Evolutionary conservation across 495 filamentous ascomycete genomes (phyloP).

Genomic region (Aspergillus sclerotioniger): DNA sequence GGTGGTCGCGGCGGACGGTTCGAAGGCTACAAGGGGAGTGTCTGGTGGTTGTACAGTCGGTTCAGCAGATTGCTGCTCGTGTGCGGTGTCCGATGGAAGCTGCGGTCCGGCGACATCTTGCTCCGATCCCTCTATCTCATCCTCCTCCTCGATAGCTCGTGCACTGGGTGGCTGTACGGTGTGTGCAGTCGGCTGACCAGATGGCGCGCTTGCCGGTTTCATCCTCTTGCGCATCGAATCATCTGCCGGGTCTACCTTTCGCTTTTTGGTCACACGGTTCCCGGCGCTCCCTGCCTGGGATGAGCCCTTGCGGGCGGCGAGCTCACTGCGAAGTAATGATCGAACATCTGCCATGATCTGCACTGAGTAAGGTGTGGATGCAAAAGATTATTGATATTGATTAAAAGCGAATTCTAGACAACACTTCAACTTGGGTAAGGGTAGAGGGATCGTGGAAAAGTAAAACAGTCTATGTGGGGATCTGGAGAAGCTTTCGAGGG

Average conservation of each 20-base stretch:
- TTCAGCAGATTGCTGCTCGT: slow-evolving; percentile 15
- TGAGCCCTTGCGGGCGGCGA: slow-evolving; percentile 69
- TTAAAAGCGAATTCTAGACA: neutral
- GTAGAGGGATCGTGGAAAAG: slow-evolving; percentile 7
- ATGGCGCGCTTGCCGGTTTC: slow-evolving; percentile 31
- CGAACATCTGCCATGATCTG: slow-evolving; percentile 77
- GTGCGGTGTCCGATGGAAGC: slow-evolving; percentile 19
- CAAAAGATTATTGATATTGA: neutral
- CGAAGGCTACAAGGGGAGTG: slow-evolving; percentile 14
- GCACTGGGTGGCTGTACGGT: slow-evolving; percentile 26
- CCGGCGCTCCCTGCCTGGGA: slow-evolving; percentile 35
- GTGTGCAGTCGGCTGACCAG: slow-evolving; percentile 26
- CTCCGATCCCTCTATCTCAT: slow-evolving; percentile 29
- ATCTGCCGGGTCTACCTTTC: slow-evolving; percentile 53
- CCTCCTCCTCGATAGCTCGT: slow-evolving; percentile 21
- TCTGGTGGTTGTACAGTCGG: slow-evolving; percentile 14
- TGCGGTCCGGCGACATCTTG: slow-evolving; percentile 34
- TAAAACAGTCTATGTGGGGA: slow-evolving; percentile 21
- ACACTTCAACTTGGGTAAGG: neutral
- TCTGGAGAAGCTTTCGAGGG: slow-evolving; percentile 21
- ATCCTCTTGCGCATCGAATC: slow-evolving; percentile 49
- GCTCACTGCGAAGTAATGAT: slow-evolving; percentile 76
- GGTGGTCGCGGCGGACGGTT: slow-evolving; percentile 14
- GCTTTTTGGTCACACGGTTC: slow-evolving; percentile 53
- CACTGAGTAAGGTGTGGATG: neutral